A percentile compares a stretch with the other conserved stretches of the same genome.
Evolutionary conservation across 1,284 basidiomycete species (phyloP).

Genomic region (Ceratobasidium theobromae): DNA sequence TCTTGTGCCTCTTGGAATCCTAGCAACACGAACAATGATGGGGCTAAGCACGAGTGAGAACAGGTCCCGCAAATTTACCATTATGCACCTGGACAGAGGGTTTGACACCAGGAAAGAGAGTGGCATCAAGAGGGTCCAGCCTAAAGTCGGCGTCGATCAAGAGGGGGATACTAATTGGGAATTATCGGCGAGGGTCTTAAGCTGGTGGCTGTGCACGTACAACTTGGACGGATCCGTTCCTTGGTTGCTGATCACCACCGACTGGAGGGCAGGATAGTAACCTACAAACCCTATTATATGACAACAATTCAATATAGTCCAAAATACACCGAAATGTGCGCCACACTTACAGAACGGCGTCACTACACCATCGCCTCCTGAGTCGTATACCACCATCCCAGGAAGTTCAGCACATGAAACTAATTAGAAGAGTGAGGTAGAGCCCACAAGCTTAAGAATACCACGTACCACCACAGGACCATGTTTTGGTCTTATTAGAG

Average conservation of each 20-base stretch:
- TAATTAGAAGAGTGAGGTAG: not conserved
- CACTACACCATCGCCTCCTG: constrained; percentile 33
- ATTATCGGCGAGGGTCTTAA: no score
- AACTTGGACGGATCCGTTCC: constrained; percentile 36
- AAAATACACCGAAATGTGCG: not conserved
- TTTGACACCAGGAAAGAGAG: constrained; percentile 16
- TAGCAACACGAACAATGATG: not conserved
- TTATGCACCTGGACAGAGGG: constrained; percentile 22
- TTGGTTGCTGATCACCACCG: constrained; percentile 35
- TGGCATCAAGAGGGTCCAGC: not conserved
- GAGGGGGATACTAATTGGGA: constrained; percentile 17
- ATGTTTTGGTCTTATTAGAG: constrained; percentile 20
- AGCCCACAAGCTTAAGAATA: not conserved
- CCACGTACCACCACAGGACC: constrained; percentile 23
- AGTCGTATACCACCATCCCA: constrained; percentile 32
- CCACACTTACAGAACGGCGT: constrained; percentile 30
- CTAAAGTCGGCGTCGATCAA: constrained; percentile 30
- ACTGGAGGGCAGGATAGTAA: constrained; percentile 20
- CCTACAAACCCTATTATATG: constrained; percentile 18
- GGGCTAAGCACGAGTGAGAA: not conserved
- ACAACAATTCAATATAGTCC: not conserved
- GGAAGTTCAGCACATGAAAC: constrained; percentile 31
- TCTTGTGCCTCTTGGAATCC: constrained; percentile 34
- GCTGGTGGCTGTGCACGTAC: not conserved
- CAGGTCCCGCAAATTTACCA: not conserved